Evolutionary conservation across 2,329 filamentous ascomycete genomes (phyloP).

Genomic region (Botrytis byssoidea): DNA sequence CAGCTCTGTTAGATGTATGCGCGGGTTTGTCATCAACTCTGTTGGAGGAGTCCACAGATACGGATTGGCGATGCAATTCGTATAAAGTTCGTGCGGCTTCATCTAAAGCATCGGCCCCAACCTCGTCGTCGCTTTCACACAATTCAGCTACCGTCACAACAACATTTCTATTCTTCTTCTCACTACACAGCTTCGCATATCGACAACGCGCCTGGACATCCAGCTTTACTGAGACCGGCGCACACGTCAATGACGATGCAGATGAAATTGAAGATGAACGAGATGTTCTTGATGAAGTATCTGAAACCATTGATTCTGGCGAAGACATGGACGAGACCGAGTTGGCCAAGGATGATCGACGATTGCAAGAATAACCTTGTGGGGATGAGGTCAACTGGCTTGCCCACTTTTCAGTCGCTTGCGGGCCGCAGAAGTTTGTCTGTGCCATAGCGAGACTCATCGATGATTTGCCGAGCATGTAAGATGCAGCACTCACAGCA

Average conservation of each 20-base stretch:
- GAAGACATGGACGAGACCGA: slow-evolving; percentile 63
- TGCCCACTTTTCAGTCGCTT: slow-evolving; percentile 55
- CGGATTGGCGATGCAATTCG: slow-evolving; percentile 57
- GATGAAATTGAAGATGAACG: slow-evolving; percentile 65
- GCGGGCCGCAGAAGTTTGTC: slow-evolving; percentile 46
- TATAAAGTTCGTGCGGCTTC: slow-evolving; percentile 59
- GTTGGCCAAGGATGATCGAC: slow-evolving; percentile 62
- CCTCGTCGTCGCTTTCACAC: slow-evolving; percentile 50
- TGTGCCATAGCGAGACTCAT: slow-evolving; percentile 63
- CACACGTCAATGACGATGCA: slow-evolving; percentile 58
- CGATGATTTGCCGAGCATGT: slow-evolving; percentile 51
- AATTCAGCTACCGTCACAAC: slow-evolving; percentile 59
- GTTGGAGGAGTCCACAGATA: slow-evolving; percentile 42
- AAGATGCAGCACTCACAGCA: slow-evolving; percentile 55
- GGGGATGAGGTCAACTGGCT: slow-evolving; percentile 51
- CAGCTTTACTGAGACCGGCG: slow-evolving; percentile 55
- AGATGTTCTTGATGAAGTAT: slow-evolving; percentile 55
- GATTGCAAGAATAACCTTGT: slow-evolving; percentile 49
- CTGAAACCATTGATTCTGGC: slow-evolving; percentile 66
- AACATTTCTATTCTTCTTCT: slow-evolving; percentile 54
- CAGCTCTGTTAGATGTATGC: slow-evolving; percentile 41
- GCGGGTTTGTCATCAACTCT: slow-evolving; percentile 49
- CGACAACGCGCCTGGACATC: slow-evolving; percentile 64
- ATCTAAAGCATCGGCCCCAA: slow-evolving; percentile 45
- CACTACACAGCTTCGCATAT: slow-evolving; percentile 56